A percentile compares a stretch with the other conserved stretches of the same genome.
phyloP scores from a whole-genome alignment of 2,329 filamentous ascomycete species.

The Fusarium burgessii region DNA sequence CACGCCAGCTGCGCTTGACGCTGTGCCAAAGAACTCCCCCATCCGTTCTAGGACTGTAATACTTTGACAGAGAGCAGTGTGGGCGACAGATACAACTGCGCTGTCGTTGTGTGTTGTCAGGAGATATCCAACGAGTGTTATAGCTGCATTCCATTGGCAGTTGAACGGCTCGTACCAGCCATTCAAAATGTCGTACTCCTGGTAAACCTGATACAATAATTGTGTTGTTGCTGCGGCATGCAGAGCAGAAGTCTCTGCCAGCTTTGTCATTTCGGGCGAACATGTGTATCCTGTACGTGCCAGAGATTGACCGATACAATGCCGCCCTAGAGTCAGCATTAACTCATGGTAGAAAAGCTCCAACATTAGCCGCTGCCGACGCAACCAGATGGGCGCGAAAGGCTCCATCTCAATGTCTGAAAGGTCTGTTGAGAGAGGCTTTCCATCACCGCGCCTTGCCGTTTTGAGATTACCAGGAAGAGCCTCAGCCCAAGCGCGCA shows the following conservation, averaged over 20 bases:
- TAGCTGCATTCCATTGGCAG: not conserved
- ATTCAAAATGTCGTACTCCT: not conserved
- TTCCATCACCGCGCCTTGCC: not conserved
- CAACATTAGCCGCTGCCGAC: not conserved
- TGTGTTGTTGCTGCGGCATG: not conserved
- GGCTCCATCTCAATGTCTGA: not conserved
- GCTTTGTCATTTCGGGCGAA: not conserved
- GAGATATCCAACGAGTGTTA: not conserved
- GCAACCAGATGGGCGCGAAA: not conserved
- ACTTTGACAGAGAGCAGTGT: not conserved
- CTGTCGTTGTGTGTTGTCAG: rapidly evolving
- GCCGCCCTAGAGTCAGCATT: rapidly evolving
- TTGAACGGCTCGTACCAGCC: not conserved
- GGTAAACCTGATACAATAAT: not conserved
- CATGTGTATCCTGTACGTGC: rapidly evolving
- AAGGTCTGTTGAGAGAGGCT: not conserved
- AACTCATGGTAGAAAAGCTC: not conserved
- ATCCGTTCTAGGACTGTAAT: not conserved
- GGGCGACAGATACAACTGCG: rapidly evolving
- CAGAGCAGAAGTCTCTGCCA: not conserved
- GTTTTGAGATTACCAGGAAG: not conserved
- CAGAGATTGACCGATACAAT: not conserved
- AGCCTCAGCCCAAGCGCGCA: not conserved
- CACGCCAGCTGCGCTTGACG: not conserved
- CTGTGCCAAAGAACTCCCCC: not conserved